Percentiles rank a stretch among this genome's conserved stretches.
Evolutionary conservation across 139 green algal genomes (phyloP).

Genomic region (Desmodesmus armatus): DNA sequence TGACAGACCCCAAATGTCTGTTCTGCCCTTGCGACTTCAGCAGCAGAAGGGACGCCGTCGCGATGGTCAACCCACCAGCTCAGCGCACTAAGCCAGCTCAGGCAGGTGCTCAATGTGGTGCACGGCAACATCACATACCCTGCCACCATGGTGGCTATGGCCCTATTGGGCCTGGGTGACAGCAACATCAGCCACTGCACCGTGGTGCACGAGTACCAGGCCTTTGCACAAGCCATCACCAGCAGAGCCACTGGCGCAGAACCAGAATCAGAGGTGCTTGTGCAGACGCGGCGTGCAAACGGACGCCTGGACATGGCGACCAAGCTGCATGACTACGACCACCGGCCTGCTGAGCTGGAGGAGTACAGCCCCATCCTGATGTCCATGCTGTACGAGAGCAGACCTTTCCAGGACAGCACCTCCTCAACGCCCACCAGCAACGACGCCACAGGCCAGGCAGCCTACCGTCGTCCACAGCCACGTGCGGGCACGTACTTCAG

Average conservation of each 20-base stretch:
- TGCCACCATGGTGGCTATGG: conserved; percentile 73
- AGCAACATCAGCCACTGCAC: conserved; percentile 76
- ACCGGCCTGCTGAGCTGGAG: not conserved
- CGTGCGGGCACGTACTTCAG: too few species aligned
- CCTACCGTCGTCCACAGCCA: too few species aligned
- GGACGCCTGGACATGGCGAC: not conserved
- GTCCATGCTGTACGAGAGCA: not conserved
- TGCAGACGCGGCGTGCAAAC: not conserved
- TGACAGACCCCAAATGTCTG: too few species aligned
- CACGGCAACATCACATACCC: conserved; percentile 80
- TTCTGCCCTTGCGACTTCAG: too few species aligned
- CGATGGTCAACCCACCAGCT: too few species aligned
- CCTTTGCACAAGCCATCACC: not conserved
- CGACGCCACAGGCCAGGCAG: too few species aligned
- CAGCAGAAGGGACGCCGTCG: too few species aligned
- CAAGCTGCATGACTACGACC: not conserved
- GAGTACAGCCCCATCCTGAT: not conserved
- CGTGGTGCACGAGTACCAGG: not conserved
- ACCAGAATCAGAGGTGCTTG: not conserved
- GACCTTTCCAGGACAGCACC: too few species aligned
- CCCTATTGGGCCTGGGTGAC: not conserved
- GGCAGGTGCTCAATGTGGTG: conserved; percentile 38
- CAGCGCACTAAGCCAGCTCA: not conserved
- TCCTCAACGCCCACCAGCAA: too few species aligned
- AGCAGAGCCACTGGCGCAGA: not conserved